Percentiles rank a stretch among this genome's conserved stretches.
Evolutionary conservation across 768 basidiomycete species (phyloP).

Genomic region (Xerocomellus intermedius): DNA sequence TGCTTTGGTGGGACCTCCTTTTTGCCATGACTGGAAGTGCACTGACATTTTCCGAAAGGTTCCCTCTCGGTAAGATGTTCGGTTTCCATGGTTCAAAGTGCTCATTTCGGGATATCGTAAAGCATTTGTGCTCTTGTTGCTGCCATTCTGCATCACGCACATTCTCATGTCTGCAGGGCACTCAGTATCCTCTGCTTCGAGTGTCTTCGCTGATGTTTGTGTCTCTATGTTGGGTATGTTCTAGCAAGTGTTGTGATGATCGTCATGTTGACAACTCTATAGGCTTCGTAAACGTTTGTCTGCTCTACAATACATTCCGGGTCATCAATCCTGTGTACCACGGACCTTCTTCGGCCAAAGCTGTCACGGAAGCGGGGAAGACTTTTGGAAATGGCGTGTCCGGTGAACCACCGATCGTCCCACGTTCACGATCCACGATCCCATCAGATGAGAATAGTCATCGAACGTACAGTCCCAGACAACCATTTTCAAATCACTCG

Average conservation of each 20-base stretch:
- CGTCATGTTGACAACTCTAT: constrained; percentile 2
- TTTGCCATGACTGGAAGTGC: not conserved
- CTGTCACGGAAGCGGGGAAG: constrained; percentile 11
- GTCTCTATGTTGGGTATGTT: constrained; percentile 55
- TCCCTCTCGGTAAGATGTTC: constrained; percentile 50
- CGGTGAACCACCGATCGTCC: constrained; percentile 18
- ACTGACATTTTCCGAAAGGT: constrained; percentile 40
- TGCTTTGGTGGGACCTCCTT: constrained; percentile 58
- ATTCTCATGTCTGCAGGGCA: constrained; percentile 49
- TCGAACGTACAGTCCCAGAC: not conserved
- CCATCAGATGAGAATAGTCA: not conserved
- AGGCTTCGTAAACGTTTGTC: constrained; percentile 64
- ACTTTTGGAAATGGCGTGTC: constrained; percentile 27
- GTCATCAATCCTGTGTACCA: constrained; percentile 55
- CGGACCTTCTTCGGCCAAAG: constrained; percentile 10
- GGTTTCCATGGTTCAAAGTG: not conserved
- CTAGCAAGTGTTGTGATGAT: not conserved
- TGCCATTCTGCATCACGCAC: constrained; percentile 57
- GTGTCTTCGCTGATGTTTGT: constrained; percentile 51
- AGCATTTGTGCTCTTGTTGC: constrained; percentile 60
- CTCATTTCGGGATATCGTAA: constrained; percentile 6
- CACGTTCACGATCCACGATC: not conserved
- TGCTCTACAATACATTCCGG: constrained; percentile 70
- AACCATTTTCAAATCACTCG: constrained; percentile 6
- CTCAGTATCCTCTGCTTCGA: constrained; percentile 43